These are phyloP conservation scores for Dalechampia spathulata DNA, from an alignment of 441 rosid genomes.

Conservation along the genomic window DNA sequence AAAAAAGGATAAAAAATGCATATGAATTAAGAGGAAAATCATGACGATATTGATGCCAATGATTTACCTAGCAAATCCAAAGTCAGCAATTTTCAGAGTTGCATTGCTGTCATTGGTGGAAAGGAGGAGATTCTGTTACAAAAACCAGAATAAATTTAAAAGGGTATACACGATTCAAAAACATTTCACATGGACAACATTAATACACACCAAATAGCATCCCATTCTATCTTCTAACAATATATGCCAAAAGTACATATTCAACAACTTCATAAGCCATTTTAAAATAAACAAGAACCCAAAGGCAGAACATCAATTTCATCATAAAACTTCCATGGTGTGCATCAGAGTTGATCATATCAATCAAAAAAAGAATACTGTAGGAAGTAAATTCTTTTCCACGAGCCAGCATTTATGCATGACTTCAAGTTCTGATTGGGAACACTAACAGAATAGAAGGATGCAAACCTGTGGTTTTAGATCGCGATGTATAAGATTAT, in stretches of 20 bases:
- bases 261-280: background rate
- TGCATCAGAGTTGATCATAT: no score
- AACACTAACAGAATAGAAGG: conserved; percentile 11
- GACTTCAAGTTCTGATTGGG: background rate
- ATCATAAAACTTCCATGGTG: no score
- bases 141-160: conserved; percentile 27
- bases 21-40: no score
- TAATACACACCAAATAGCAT: background rate
- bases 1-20: no score
- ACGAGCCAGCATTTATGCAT: no score
- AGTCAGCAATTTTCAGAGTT: conserved; percentile 89
- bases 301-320: no score
- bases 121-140: conserved; percentile 89
- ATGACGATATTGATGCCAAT: background rate
- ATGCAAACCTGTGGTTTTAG: conserved; percentile 89
- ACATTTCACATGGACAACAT: conserved; percentile 9
- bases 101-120: conserved; percentile 53
- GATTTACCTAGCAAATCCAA: conserved; percentile 96
- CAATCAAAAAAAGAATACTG: no score
- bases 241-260: background rate
- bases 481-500: conserved; percentile 95
- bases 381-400: no score
- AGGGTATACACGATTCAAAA: conserved; percentile 7
- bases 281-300: no score
- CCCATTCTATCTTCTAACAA: background rate